phyloP scores from a whole-genome alignment of 2,329 filamentous ascomycete species.

The Sarocladium strictum region DNA sequence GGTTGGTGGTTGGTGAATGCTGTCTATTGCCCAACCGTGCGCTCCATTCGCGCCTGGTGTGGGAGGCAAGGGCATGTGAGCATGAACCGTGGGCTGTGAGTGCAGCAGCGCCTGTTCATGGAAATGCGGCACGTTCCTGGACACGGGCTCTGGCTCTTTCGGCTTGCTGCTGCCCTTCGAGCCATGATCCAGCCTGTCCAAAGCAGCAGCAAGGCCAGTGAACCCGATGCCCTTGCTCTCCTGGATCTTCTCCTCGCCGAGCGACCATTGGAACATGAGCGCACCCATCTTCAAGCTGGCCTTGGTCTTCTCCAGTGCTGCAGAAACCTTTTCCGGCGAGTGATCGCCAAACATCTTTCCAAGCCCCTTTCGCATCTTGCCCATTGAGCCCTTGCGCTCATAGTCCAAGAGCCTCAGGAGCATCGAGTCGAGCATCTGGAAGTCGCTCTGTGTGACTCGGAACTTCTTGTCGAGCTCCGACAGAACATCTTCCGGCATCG shows the following conservation, averaged over 20 bases:
- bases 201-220: conserved; percentile 58
- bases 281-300: conserved; percentile 60
- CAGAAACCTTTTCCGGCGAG: conserved; percentile 54
- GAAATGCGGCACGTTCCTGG: neutral
- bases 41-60: neutral
- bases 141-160: neutral
- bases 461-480: conserved; percentile 61
- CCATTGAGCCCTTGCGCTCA: conserved; percentile 55
- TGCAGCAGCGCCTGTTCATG: neutral
- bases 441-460: conserved; percentile 53
- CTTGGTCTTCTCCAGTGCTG: conserved; percentile 49
- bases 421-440: conserved; percentile 58
- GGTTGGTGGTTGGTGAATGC: neutral
- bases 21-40: neutral
- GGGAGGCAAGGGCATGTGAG: neutral
- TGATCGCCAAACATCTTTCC: conserved; percentile 58
- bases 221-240: conserved; percentile 60
- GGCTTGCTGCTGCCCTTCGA: neutral
- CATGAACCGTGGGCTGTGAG: neutral
- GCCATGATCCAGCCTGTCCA: conserved; percentile 36
- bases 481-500: conserved; percentile 54
- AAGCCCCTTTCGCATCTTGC: conserved; percentile 54
- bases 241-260: conserved; percentile 53
- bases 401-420: conserved; percentile 55
- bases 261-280: conserved; percentile 59